A percentile compares a stretch with the other conserved stretches of the same genome.
Evolutionary conservation across 768 basidiomycete species (phyloP).

Genomic region (Peribolospora kevripleyi): DNA sequence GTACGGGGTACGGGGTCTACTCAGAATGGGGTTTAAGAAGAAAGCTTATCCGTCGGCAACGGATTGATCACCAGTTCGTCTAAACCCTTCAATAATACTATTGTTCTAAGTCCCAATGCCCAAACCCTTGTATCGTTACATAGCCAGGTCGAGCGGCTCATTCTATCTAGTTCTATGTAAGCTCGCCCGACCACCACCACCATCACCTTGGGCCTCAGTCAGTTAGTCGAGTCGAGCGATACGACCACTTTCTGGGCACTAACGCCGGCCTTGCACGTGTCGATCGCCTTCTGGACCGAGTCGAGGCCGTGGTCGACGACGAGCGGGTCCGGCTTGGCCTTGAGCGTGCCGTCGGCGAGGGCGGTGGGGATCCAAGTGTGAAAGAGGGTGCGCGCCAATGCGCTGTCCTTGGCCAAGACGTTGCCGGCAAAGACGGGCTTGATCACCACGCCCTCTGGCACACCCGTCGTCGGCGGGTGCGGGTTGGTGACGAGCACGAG

Average conservation of each 20-base stretch:
- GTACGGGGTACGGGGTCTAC: too few relatives aligned
- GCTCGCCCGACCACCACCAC: too few relatives aligned
- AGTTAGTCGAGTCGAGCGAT: too few relatives aligned
- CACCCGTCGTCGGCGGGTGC: constrained; percentile 2
- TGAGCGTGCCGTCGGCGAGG: constrained; percentile 5
- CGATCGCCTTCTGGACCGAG: constrained; percentile 7
- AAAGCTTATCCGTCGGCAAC: too few relatives aligned
- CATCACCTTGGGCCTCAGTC: too few relatives aligned
- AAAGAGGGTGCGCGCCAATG: constrained; percentile 1
- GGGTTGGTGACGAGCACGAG: constrained; percentile 3
- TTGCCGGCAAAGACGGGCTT: neutral
- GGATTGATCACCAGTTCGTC: too few relatives aligned
- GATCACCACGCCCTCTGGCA: constrained; percentile 3
- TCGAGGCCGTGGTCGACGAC: constrained; percentile 10
- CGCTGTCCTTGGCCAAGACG: constrained; percentile 1
- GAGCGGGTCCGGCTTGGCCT: constrained; percentile 6
- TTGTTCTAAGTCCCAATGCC: too few relatives aligned
- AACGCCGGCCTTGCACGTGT: constrained; percentile 9
- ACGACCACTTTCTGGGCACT: constrained; percentile 10
- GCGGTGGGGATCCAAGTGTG: constrained; percentile 8
- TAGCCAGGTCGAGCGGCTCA: too few relatives aligned
- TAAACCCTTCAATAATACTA: too few relatives aligned
- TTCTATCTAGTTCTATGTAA: too few relatives aligned
- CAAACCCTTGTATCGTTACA: too few relatives aligned
- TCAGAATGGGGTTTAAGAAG: too few relatives aligned